Evolutionary conservation across 2,329 filamentous ascomycete genomes (phyloP), one percentile per base, ranked within the genome.

Genomic region (Diaporthe citrichinensis): DNA sequence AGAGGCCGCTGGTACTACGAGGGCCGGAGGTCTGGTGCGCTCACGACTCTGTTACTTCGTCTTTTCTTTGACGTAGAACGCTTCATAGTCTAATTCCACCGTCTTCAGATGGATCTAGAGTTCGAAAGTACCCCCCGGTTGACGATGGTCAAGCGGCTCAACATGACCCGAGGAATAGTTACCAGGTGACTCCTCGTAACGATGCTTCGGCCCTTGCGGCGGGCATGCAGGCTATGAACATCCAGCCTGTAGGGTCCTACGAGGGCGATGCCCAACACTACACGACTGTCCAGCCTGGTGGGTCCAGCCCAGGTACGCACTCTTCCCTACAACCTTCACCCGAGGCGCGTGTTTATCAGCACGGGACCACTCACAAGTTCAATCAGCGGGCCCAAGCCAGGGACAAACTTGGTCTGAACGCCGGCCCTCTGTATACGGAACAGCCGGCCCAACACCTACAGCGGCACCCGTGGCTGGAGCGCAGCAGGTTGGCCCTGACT

Each of bases 21-120:
- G 34, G 71, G 71, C 58, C 51, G 58, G 71, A 65, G 71, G 51
- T n/a, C 71, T 39, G 71, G 71, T 73, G 58, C 46, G 71, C 58
- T 39, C 20, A 31, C 8, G n/a, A 55, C n/a, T 46, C 49, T 28
- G 14, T 55, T 41, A 53, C 17, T 20, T 73, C 36, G 58, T 46
- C 51, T 4, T 36, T 36, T 15, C 9, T 41, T 39, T n/a, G 36
- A 7, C 46, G 46, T 55, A 14, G 20, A 20, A 28, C 41, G 65
- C 34, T 69, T 20, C 49, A 41, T 55, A 14, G n/a, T 39, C 65
- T 69, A 69, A 69, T 69, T n/a, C 12, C 34, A 39, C n/a, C 34
- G 17, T 36, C 36, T 41, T 55, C 34, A 69, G 65, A 69, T 69
- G 65, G 65, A 4, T 69, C 65, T 4, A 73, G 53, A 25, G 58